Base-by-base conservation (phyloP, 495 filamentous ascomycete species). In the Neurospora intermedia region DNA sequence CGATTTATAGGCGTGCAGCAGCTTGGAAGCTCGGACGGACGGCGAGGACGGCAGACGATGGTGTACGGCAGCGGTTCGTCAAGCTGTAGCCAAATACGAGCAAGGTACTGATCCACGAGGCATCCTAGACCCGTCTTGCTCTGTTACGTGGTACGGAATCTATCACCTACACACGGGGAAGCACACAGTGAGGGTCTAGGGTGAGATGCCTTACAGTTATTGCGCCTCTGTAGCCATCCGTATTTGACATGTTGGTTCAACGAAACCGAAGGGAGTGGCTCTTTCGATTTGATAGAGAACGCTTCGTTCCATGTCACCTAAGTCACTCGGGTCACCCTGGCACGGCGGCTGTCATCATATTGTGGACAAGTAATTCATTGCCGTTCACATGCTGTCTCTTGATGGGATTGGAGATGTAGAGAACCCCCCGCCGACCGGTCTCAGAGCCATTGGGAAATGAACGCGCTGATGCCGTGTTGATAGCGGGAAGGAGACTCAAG, bases 401-500 rank as follows among this genome's bases (percentile, higher is more conserved):
- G 20, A 16, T 62, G 54, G 23, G 3, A 9, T 8, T 8, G 1
- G 15, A 66, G 6, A 66, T 66, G 54, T 66, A 66, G 54, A 66
- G 54, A 66, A 66, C 27, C 54, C 54, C 54, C 54, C 54, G 27
- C 54, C 54, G 27, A 66, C 54, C 54, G 54, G 54, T 66, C 54
- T 66, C 54, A 66, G 54, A 66, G 54, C 54, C 54, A 66, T 66
- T 66, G 54, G 3, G 27, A 66, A 66, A 66, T 66, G 54, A 66
- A 66, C 54, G 54, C 54, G 54, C 54, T 66, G 54, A 66, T 66
- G 54, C 27, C 54, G 27, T 66, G 27, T 66, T 16, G 27, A 66
- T 18, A 66, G 54, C 54, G 54, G 54, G 54, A 66, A 35, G 27
- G 69, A 69, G 35, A 69, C 35, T 69, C 77, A 75, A 75, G 41